A percentile compares a stretch with the other conserved stretches of the same genome.
Evolutionary conservation across 108 stramenopile genomes (phyloP).

Genomic region (Skeletonema marinoi): DNA sequence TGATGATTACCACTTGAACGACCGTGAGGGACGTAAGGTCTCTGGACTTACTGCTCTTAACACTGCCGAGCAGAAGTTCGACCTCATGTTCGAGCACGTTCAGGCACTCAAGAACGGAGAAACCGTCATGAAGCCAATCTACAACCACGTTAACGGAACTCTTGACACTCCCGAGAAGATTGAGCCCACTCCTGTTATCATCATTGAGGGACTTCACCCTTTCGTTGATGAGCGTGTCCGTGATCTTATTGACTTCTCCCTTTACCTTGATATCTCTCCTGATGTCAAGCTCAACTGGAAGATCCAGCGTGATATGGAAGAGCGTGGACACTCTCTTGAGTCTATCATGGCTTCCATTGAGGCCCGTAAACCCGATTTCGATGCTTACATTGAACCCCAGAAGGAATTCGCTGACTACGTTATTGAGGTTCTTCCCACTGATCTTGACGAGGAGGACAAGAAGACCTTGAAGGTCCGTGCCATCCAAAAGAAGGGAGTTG

Average conservation of each 20-base stretch:
- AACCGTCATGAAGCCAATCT: conserved; percentile 94
- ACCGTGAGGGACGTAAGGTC: conserved; percentile 94
- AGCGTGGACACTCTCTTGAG: conserved; percentile 96
- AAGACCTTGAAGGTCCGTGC: conserved; percentile 94
- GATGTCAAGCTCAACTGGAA: conserved; percentile 99
- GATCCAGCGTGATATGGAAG: conserved; percentile 98
- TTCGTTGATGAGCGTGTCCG: conserved; percentile 94
- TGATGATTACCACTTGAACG: conserved; percentile 98
- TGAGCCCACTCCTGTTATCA: conserved; percentile 95
- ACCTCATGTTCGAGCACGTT: conserved; percentile 97
- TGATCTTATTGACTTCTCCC: conserved; percentile 95
- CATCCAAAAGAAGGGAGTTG: conserved; percentile 94
- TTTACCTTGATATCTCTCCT: conserved; percentile 96
- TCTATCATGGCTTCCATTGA: conserved; percentile 97
- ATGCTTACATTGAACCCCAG: conserved; percentile 97
- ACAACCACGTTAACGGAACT: conserved; percentile 99
- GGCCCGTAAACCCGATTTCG: conserved; percentile 95
- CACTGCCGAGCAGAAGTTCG: conserved; percentile 95
- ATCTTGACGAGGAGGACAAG: conserved; percentile 91
- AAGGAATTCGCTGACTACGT: conserved; percentile 90
- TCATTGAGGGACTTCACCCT: conserved; percentile 98
- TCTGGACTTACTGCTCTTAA: conserved; percentile 92
- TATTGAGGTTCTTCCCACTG: conserved; percentile 96
- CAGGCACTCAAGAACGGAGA: conserved; percentile 94
- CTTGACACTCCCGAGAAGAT: conserved; percentile 95